phyloP scores from a whole-genome alignment of 306 rosid genomes.

The Dryas alaskensis region DNA sequence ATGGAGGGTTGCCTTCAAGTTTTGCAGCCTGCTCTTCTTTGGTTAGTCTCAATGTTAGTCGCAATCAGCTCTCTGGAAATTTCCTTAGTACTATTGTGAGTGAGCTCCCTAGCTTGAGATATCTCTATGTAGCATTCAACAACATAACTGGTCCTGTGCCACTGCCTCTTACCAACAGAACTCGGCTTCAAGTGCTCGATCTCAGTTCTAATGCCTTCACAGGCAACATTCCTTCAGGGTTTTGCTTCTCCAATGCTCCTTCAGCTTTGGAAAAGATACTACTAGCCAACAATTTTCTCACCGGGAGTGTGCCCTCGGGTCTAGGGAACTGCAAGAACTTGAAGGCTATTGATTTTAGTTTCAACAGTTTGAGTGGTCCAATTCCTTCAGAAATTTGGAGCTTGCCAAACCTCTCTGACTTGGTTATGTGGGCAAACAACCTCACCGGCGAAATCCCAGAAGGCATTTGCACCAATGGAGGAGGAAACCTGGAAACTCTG shows the following conservation, averaged over 20 bases:
- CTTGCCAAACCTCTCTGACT: constrained; percentile 55
- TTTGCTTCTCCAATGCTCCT: constrained; percentile 34
- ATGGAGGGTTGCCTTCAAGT: constrained; percentile 51
- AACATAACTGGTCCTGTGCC: constrained; percentile 63
- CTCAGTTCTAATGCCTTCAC: constrained; percentile 55
- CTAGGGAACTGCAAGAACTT: constrained; percentile 55
- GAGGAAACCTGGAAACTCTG: constrained; percentile 55
- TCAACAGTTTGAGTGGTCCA: constrained; percentile 55
- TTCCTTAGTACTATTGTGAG: constrained; percentile 46
- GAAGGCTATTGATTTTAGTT: constrained; percentile 60
- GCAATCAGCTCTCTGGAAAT: constrained; percentile 50
- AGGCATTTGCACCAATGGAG: constrained; percentile 53
- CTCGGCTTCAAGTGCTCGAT: constrained; percentile 53
- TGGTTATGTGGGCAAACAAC: constrained; percentile 75
- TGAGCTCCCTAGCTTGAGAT: constrained; percentile 36
- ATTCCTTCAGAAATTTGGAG: constrained; percentile 60
- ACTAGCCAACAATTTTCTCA: constrained; percentile 46
- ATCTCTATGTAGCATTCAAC: constrained; percentile 56
- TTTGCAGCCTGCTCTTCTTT: constrained; percentile 50
- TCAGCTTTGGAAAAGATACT: constrained; percentile 51
- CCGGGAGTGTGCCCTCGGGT: constrained; percentile 49
- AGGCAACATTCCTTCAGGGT: constrained; percentile 49
- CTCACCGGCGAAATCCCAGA: constrained; percentile 61
- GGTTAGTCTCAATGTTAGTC: constrained; percentile 47
- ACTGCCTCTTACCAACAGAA: constrained; percentile 42